Percentiles rank a stretch among this genome's conserved stretches.
These are phyloP conservation scores for Colletotrichum liriopes DNA, from an alignment of 2,329 filamentous ascomycete species.

Conservation along the genomic window DNA sequence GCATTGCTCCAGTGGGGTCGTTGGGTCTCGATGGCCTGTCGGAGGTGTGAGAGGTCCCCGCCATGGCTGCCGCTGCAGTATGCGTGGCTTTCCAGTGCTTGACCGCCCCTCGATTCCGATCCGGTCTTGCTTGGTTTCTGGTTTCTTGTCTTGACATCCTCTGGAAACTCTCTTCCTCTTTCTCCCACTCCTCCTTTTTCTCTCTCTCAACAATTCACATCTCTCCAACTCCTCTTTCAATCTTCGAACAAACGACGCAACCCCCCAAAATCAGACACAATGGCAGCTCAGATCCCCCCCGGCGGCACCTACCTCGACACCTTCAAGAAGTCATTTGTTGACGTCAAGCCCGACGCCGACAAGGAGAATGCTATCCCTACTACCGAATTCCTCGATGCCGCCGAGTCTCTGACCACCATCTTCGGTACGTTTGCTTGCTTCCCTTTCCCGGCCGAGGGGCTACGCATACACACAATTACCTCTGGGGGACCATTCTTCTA, in stretches of 20 bases:
- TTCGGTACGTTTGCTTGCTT: constrained; percentile 74
- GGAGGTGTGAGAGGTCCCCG: constrained; percentile 24
- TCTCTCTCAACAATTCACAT: constrained; percentile 8
- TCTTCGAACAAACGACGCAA: constrained; percentile 17
- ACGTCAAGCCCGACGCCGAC: constrained; percentile 82
- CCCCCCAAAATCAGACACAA: constrained; percentile 53
- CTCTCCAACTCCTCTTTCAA: neutral
- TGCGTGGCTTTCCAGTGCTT: constrained; percentile 37
- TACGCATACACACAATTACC: neutral
- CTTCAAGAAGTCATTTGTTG: constrained; percentile 85
- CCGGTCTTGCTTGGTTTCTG: neutral
- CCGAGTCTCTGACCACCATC: constrained; percentile 87
- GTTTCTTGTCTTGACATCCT: constrained; percentile 26
- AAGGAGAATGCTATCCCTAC: constrained; percentile 87
- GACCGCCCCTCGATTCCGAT: constrained; percentile 40
- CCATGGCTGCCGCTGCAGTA: constrained; percentile 14
- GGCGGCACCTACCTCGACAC: constrained; percentile 89
- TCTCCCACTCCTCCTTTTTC: neutral
- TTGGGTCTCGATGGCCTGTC: neutral
- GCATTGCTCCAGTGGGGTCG: constrained; percentile 34
- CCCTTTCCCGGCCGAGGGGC: neutral
- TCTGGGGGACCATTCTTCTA: constrained; percentile 8
- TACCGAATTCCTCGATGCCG: constrained; percentile 90
- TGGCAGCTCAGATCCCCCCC: constrained; percentile 71
- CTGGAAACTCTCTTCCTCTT: constrained; percentile 8